Conservation (phyloP, 106 monocot genomes). For the Dioscorea alata region DNA sequence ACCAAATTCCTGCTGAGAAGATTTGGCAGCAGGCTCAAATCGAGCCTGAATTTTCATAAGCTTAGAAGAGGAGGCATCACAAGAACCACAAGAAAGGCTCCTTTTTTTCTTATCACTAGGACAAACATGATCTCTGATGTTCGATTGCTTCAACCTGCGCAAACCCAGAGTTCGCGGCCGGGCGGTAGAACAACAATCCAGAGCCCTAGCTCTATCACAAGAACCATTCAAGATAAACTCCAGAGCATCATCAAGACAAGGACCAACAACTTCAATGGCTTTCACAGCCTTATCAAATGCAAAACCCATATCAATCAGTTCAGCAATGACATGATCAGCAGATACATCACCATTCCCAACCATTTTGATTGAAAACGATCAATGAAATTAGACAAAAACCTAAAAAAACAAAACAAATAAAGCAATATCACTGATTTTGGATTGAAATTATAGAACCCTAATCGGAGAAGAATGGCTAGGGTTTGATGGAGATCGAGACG, state of each 20-base stretch:
- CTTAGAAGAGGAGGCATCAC: too few relatives aligned
- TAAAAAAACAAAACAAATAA: too few relatives aligned
- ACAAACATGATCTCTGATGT: constrained; percentile 46
- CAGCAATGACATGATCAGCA: constrained; percentile 63
- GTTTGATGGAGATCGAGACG: too few relatives aligned
- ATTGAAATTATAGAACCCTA: too few relatives aligned
- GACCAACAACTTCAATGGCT: constrained; percentile 65
- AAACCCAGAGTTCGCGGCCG: background rate
- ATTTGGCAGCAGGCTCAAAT: too few relatives aligned
- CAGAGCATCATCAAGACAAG: constrained; percentile 58
- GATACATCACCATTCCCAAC: constrained; percentile 9
- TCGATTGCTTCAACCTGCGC: constrained; percentile 51
- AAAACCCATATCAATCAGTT: constrained; percentile 90
- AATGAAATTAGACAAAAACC: too few relatives aligned
- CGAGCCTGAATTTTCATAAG: too few relatives aligned
- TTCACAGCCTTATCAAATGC: constrained; percentile 41
- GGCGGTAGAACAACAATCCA: background rate
- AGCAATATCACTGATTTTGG: too few relatives aligned
- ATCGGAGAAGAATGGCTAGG: too few relatives aligned
- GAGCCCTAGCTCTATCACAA: constrained; percentile 1
- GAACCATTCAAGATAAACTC: constrained; percentile 60
- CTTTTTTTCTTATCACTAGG: constrained; percentile 20
- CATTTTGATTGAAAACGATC: too few relatives aligned
- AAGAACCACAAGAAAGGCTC: background rate
- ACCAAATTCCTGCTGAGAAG: background rate